Base-by-base conservation (phyloP, 1,284 basidiomycete genomes). In the Megacollybia platyphylla region DNA sequence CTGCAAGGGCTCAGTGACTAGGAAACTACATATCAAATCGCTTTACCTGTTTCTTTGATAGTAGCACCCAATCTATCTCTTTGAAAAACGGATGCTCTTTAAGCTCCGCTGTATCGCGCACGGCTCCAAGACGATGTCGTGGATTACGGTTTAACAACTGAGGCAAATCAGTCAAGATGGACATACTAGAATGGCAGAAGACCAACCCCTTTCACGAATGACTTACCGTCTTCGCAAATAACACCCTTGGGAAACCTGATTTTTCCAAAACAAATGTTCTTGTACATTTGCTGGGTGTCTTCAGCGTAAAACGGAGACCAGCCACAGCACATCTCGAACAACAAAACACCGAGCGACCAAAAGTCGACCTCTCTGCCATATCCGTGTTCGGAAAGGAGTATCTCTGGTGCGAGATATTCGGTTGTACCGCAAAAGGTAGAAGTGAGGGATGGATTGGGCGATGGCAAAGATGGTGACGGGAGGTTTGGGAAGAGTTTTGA, bases 301-400 rank as follows among this genome's bases (percentile, higher is more conserved):
- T 98, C 96, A 10, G 94, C 94, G 57, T 98, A 99, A 68, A 99
- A 99, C 30, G 96, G 96, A 60, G 87, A 92, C 96, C 96, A 98
- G 11, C 96, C 96, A 55, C 96, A 98, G 60, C 94, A 98, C 96
- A 99, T 98, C 63, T 93, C 90, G 55, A 93, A 93, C 28, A 93
- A 66, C 35, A 90, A 69, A 11, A 93, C 91, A 40, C 92, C 93
- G 8, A 97, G 67, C 40, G 85, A 90, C 96, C 96, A 99, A 60
- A 98, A 98, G 60, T 99, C 96, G 52, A 99, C 96, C 44, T 97
- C 80, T 65, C 98, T 98, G 45, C 88, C 92, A 64, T 98, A 98
- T 9, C 96, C 96, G 51, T 94, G 90, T 61, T 98, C 96, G 61
- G 97, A 93, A 27, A 99, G 75, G n/a, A 99, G 72, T 18, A 99